Base-by-base conservation (phyloP, 148 eudicot species). In the Rhododendron kiyosumense region DNA sequence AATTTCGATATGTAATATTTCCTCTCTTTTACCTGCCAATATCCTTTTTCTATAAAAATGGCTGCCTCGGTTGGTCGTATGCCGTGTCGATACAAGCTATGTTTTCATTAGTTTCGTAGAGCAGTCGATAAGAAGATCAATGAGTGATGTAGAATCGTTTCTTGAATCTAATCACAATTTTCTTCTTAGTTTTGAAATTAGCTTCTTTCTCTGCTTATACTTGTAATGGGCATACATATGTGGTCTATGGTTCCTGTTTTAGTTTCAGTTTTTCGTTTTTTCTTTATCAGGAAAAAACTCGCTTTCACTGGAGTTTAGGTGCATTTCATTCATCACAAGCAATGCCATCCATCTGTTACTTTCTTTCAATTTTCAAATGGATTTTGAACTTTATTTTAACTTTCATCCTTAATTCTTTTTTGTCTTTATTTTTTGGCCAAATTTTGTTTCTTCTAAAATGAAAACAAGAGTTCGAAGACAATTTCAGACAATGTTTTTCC, bases 1-100 rank as follows among this genome's bases (percentile, higher is more conserved):
- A 87, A 91, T 85, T 81, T 92, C 36, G 91, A 91, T 48, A 78
- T 92, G 89, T 94, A 83, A 90, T 82, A 46, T 49, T 52, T 34
- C 24, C 57, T 45, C 73, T 54, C 9, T 80, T 80, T 49, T 12
- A 49, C 82, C 61, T 51, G 82, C 36, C 65, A 80, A 80, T 28
- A 80, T 28, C 63, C 41, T 5, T 51, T 14, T 43, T n/a, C 3
- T 10, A 13, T 12, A 24, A 45, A 20, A 78, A 3, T 22, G 24
- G 48, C 20, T 7, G 22, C 49, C 20, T 22, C 10, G 14, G n/a
- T 48, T 11, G 59, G 59, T 14, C 5, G 61, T 48, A 26, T 48
- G 34, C 22, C n/a, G 34, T 18, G 20, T 48, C 18, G 30, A 48
- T 46, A 22, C 1, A 4, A 41, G 28, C 17, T 78, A 22, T 48